Evolutionary conservation across 2,329 filamentous ascomycete species (phyloP).

Genomic region (Hansfordia pulvinata): DNA sequence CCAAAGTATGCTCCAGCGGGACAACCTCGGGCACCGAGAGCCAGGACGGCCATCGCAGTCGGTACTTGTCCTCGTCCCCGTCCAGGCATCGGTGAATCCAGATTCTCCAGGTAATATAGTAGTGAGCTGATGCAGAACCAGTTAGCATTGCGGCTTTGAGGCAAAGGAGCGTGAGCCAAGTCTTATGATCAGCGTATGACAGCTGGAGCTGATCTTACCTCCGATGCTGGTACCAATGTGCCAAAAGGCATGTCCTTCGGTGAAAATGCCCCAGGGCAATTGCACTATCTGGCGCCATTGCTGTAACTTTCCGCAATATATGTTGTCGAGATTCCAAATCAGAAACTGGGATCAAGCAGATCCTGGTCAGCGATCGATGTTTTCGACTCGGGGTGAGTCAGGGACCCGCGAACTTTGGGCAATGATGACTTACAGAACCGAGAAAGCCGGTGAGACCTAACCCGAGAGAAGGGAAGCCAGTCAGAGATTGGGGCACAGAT

Average conservation of each 20-base stretch:
- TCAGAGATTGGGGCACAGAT: too few species aligned
- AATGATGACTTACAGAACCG: too few species aligned
- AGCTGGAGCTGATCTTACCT: conserved; percentile 7
- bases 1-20: conserved; percentile 12
- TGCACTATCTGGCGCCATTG: conserved; percentile 53
- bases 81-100: conserved; percentile 71
- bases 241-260: conserved; percentile 48
- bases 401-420: too few species aligned
- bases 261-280: conserved; percentile 65
- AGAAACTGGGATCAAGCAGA: too few species aligned
- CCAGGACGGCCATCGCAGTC: conserved; percentile 53
- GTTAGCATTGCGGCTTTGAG: too few species aligned
- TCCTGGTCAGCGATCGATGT: too few species aligned
- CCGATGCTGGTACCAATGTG: conserved; percentile 72
- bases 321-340: conserved; percentile 70
- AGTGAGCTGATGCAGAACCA: conserved; percentile 52
- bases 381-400: too few species aligned
- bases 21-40: conserved; percentile 37
- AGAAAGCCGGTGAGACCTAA: conserved; percentile 57
- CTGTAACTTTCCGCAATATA: conserved; percentile 54
- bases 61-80: conserved; percentile 56
- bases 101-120: conserved; percentile 72
- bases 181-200: neutral
- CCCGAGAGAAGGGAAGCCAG: conserved; percentile 4
- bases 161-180: conserved; percentile 1